Evolutionary conservation across 768 basidiomycete genomes (phyloP).

Genomic region (Collybia sordida): DNA sequence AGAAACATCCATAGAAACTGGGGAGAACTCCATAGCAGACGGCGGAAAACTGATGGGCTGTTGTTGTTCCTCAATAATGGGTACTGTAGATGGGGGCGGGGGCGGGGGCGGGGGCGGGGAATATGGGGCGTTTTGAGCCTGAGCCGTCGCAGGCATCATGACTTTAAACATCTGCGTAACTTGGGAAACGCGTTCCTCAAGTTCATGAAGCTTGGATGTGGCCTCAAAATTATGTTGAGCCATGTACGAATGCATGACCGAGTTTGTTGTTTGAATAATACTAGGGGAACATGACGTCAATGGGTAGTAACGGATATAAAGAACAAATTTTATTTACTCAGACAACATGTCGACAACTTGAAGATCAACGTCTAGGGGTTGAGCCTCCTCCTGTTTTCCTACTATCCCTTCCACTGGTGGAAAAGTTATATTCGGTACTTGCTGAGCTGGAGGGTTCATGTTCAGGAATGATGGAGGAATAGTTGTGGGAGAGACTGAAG

Average conservation of each 20-base stretch:
- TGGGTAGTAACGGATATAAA: slow-evolving; percentile 7
- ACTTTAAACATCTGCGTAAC: slow-evolving; percentile 54
- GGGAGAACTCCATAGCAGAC: slow-evolving; percentile 7
- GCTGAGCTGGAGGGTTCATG: slow-evolving; percentile 23
- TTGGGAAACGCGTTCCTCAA: slow-evolving; percentile 51
- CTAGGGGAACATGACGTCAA: slow-evolving; percentile 31
- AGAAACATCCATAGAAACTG: slow-evolving; percentile 23
- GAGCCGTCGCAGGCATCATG: slow-evolving; percentile 25
- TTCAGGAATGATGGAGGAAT: slow-evolving; percentile 14
- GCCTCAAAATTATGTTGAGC: slow-evolving; percentile 41
- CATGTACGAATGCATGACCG: slow-evolving; percentile 24
- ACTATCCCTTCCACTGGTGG: slow-evolving; percentile 13
- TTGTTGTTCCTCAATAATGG: slow-evolving; percentile 12
- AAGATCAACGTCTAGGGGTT: slow-evolving; percentile 20
- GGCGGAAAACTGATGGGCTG: slow-evolving; percentile 14
- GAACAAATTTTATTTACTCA: slow-evolving; percentile 40
- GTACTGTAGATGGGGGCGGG: slow-evolving; percentile 14
- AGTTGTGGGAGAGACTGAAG: slow-evolving; percentile 25
- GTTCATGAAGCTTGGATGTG: slow-evolving; percentile 50
- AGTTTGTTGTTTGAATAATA: slow-evolving; percentile 60
- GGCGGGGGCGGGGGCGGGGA: slow-evolving; percentile 3
- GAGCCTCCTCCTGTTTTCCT: slow-evolving; percentile 21
- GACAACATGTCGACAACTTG: slow-evolving; percentile 49
- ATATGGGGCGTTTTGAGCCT: slow-evolving; percentile 9
- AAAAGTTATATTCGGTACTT: slow-evolving; percentile 14